These are phyloP conservation scores for Stenocarpella maydis DNA, from an alignment of 2,329 filamentous ascomycete species.

Conservation along the genomic window DNA sequence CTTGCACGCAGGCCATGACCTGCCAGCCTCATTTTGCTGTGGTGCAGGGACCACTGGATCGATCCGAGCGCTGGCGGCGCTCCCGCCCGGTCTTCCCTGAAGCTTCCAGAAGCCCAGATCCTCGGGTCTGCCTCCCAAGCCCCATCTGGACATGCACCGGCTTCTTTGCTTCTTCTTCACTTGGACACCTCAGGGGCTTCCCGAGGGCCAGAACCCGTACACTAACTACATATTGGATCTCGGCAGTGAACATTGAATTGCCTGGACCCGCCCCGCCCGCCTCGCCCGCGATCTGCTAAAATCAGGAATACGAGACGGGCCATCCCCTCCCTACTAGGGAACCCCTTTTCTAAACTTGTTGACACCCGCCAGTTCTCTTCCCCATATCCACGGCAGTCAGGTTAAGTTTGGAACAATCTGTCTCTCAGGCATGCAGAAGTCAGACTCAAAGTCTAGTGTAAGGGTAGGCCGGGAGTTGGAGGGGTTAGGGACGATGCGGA, in stretches of 20 bases:
- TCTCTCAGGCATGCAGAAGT: neutral
- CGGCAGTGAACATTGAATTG: too few relatives aligned
- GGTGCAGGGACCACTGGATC: constrained; percentile 22
- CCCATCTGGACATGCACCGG: too few relatives aligned
- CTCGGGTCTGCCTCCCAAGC: constrained; percentile 5
- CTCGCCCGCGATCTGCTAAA: neutral
- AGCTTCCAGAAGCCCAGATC: constrained; percentile 22
- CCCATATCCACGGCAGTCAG: neutral
- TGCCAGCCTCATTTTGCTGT: neutral
- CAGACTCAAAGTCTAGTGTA: neutral
- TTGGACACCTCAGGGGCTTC: neutral
- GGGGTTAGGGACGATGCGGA: neutral
- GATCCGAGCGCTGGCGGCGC: constrained; percentile 12
- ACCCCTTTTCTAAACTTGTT: neutral
- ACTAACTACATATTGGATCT: neutral
- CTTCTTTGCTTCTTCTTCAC: neutral
- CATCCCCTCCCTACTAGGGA: too few relatives aligned
- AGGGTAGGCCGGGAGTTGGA: neutral
- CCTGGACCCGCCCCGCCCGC: neutral
- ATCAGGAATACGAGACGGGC: constrained; percentile 12
- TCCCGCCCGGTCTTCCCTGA: constrained; percentile 12
- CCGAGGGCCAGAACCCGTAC: neutral
- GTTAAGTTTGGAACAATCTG: neutral
- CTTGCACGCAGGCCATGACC: neutral
- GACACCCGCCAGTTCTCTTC: neutral